Evolutionary conservation across 192 early-diverging fungal species (phyloP).

Genomic region (Podila minutissima): DNA sequence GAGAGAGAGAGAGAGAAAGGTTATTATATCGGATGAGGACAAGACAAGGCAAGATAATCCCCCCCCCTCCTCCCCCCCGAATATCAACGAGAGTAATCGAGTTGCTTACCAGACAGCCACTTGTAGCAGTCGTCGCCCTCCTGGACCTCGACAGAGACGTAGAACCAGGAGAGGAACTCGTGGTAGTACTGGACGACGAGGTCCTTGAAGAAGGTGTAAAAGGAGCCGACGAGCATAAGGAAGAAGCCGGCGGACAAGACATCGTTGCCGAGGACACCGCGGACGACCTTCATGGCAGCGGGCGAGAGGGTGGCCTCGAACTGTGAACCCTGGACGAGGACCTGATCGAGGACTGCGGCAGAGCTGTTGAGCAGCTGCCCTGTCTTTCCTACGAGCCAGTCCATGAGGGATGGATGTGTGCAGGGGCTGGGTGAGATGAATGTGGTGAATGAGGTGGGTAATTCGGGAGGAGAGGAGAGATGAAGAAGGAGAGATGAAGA

Average conservation of each 20-base stretch:
- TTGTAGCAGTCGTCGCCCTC: conserved; percentile 49
- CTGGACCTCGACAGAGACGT: conserved; percentile 49
- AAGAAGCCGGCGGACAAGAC: conserved; percentile 51
- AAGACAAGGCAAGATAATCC: no score
- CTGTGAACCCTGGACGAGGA: conserved; percentile 21
- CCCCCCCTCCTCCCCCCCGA: no score
- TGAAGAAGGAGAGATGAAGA: neutral
- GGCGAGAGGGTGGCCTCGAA: conserved; percentile 48
- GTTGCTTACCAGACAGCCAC: conserved; percentile 40
- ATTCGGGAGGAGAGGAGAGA: neutral
- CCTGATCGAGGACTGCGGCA: conserved; percentile 38
- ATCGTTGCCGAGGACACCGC: conserved; percentile 47
- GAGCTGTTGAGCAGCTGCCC: conserved; percentile 38
- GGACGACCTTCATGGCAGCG: conserved; percentile 39
- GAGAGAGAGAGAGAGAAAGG: neutral
- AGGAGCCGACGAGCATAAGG: conserved; percentile 42
- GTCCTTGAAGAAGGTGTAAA: conserved; percentile 50
- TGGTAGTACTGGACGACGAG: conserved; percentile 36
- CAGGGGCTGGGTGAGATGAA: neutral
- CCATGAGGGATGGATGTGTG: conserved; percentile 14
- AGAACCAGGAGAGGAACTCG: conserved; percentile 45
- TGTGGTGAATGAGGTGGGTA: neutral
- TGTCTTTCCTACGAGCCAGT: conserved; percentile 38
- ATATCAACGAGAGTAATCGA: no score
- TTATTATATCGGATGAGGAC: neutral